Percentiles rank a stretch among this genome's conserved stretches.
phyloP scores from a whole-genome alignment of 2,329 filamentous ascomycete species.

The Diplodia intermedia region DNA sequence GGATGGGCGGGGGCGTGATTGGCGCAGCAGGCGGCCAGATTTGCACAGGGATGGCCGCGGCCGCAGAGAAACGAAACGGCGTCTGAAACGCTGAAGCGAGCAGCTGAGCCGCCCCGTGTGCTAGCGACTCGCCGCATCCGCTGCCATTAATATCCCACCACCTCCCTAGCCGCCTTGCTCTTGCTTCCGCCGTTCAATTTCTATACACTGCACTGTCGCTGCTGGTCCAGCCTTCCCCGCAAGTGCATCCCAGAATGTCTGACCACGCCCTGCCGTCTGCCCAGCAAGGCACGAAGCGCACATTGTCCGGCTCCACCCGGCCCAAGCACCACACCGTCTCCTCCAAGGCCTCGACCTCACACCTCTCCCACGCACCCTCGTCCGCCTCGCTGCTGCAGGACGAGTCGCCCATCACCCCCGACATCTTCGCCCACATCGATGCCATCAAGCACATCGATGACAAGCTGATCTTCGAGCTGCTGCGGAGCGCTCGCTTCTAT shows the following conservation, averaged over 20 bases:
- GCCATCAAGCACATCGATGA: conserved; percentile 50
- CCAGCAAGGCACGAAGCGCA: conserved; percentile 26
- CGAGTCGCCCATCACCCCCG: conserved; percentile 40
- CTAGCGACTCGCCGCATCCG: neutral
- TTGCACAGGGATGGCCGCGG: conserved; percentile 23
- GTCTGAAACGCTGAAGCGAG: conserved; percentile 28
- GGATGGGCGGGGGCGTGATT: neutral
- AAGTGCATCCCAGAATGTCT: conserved; percentile 1
- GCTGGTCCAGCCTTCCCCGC: conserved; percentile 14
- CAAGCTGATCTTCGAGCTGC: conserved; percentile 47
- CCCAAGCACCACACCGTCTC: conserved; percentile 6
- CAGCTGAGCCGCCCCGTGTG: conserved; percentile 10
- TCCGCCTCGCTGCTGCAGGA: conserved; percentile 14
- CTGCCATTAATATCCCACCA: conserved; percentile 22
- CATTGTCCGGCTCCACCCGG: conserved; percentile 20
- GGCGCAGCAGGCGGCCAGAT: conserved; percentile 1
- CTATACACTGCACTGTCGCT: conserved; percentile 1
- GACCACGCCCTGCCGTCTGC: conserved; percentile 5
- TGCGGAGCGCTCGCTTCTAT: conserved; percentile 49
- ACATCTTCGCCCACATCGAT: conserved; percentile 50
- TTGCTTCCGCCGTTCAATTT: neutral
- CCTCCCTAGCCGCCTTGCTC: neutral
- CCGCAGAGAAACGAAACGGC: conserved; percentile 25
- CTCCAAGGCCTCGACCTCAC: neutral
- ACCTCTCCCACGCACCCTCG: conserved; percentile 41